phyloP scores from a whole-genome alignment of 768 basidiomycete genomes.

The Agrocybe pediades region DNA sequence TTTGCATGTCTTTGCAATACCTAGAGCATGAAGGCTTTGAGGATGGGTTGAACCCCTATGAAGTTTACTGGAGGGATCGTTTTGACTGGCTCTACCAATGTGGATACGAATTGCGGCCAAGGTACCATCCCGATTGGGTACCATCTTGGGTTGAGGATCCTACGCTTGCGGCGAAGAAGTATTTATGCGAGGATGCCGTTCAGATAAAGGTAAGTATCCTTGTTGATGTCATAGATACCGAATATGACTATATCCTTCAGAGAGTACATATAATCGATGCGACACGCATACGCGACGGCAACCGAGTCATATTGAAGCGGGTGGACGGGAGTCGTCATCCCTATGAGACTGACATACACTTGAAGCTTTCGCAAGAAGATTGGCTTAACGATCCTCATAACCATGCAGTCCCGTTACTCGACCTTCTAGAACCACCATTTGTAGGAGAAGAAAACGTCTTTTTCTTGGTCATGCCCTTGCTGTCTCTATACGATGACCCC shows the following conservation, averaged over 20 bases:
- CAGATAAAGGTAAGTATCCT: not conserved
- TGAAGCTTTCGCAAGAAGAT: conserved; percentile 20
- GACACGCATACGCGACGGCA: conserved; percentile 1
- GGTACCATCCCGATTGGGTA: conserved; percentile 33
- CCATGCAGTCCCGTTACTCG: conserved; percentile 30
- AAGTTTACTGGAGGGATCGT: conserved; percentile 28
- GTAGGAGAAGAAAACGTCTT: conserved; percentile 6
- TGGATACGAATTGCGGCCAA: conserved; percentile 33
- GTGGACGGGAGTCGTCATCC: conserved; percentile 12
- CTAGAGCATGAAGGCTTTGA: too few relatives aligned
- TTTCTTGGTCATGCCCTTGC: conserved; percentile 34
- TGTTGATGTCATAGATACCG: not conserved
- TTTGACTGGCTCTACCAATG: conserved; percentile 30
- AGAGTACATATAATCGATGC: conserved; percentile 6
- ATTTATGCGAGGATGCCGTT: not conserved
- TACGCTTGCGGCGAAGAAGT: not conserved
- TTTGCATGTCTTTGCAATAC: too few relatives aligned
- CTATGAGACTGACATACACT: conserved; percentile 24
- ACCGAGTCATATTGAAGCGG: conserved; percentile 12
- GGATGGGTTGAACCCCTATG: too few relatives aligned
- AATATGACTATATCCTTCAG: not conserved
- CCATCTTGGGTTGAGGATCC: conserved; percentile 33
- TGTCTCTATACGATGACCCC: conserved; percentile 27
- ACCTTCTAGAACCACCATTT: conserved; percentile 14
- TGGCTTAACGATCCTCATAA: conserved; percentile 25